These are phyloP conservation scores for Talaromyces piceae DNA, from an alignment of 2,329 filamentous ascomycete genomes.

Conservation along the genomic window DNA sequence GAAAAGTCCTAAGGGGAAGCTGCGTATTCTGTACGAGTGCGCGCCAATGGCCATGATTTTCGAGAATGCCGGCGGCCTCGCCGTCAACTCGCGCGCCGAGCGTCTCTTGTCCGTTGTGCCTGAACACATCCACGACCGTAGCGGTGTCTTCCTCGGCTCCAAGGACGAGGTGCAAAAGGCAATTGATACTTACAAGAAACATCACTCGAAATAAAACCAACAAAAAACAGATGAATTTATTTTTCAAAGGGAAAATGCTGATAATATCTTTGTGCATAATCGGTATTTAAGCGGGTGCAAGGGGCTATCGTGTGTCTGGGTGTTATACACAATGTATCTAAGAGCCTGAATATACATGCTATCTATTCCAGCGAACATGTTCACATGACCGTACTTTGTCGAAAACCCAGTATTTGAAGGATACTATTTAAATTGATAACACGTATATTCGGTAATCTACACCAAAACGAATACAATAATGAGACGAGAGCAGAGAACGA, in stretches of 20 bases:
- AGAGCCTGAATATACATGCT: neutral
- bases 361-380: neutral
- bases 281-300: neutral
- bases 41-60: constrained; percentile 99
- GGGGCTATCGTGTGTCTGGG: neutral
- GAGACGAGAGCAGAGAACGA: neutral
- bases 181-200: constrained; percentile 65
- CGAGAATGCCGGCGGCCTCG: constrained; percentile 93
- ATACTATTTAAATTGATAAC: neutral
- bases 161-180: constrained; percentile 95
- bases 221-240: neutral
- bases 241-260: neutral
- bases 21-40: constrained; percentile 95
- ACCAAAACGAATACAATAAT: neutral
- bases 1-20: constrained; percentile 97
- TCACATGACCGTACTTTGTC: neutral
- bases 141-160: constrained; percentile 93
- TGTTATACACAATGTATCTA: neutral
- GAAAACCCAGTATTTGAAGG: neutral
- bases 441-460: neutral
- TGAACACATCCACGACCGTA: constrained; percentile 88
- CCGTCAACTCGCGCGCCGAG: constrained; percentile 82
- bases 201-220: constrained; percentile 17
- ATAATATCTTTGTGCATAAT: neutral
- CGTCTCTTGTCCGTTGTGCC: constrained; percentile 85